A percentile compares a stretch with the other conserved stretches of the same genome.
Conservation (phyloP, 768 basidiomycete genomes). For the Lactarius sp. region DNA sequence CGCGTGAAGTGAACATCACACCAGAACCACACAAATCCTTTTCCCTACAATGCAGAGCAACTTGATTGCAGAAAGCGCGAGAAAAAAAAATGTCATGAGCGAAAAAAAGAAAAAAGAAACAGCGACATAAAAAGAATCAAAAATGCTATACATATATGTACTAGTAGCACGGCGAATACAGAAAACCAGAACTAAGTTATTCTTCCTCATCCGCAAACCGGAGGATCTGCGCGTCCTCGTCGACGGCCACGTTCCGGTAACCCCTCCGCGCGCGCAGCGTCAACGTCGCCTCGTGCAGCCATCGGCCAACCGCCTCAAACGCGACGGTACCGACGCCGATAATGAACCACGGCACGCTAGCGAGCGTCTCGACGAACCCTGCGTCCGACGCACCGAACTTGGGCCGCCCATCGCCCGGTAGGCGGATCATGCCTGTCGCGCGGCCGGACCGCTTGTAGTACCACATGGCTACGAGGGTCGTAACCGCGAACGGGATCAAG, state of each 20-base stretch:
- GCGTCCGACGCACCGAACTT: constrained; percentile 39
- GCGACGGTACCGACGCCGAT: constrained; percentile 73
- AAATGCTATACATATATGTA: background rate
- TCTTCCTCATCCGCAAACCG: constrained; percentile 75
- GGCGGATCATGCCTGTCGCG: constrained; percentile 72
- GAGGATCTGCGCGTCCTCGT: constrained; percentile 85
- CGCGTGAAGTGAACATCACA: too few relatives aligned
- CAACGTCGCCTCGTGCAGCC: constrained; percentile 36
- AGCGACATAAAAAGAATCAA: background rate
- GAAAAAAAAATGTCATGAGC: background rate
- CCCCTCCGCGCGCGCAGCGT: constrained; percentile 52
- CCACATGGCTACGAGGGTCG: constrained; percentile 72
- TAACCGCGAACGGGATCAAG: constrained; percentile 70
- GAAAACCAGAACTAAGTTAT: background rate
- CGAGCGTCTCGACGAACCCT: constrained; percentile 62
- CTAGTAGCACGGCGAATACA: background rate
- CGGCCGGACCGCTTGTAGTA: constrained; percentile 74
- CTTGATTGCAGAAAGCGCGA: background rate
- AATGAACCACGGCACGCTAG: constrained; percentile 87
- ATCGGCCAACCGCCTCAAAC: constrained; percentile 57
- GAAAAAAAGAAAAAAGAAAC: background rate
- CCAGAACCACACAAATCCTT: too few relatives aligned
- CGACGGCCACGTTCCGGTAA: constrained; percentile 67
- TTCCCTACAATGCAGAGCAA: background rate
- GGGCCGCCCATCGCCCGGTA: constrained; percentile 49